Conservation (phyloP, 2,329 filamentous ascomycete genomes). For the Aspergillus transmontanensis region DNA sequence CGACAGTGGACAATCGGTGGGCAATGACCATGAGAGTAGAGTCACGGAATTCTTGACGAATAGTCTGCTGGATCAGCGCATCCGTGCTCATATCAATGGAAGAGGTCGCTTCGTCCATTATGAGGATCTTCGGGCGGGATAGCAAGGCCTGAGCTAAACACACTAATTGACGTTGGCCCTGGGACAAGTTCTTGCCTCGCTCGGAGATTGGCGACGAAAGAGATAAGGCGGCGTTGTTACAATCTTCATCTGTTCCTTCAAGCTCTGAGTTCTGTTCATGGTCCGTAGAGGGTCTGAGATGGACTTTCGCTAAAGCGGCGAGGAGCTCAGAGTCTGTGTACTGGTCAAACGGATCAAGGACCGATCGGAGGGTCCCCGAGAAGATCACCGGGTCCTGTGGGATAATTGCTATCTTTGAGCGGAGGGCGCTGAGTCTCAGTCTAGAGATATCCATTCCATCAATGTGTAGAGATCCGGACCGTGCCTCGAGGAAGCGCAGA, state of each 20-base stretch:
- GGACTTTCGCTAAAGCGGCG: constrained; percentile 69
- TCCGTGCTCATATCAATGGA: constrained; percentile 78
- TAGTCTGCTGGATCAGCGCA: constrained; percentile 69
- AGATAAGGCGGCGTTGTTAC: not conserved
- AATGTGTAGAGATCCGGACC: constrained; percentile 66
- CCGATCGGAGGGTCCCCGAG: constrained; percentile 73
- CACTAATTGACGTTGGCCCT: constrained; percentile 75
- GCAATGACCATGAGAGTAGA: constrained; percentile 73
- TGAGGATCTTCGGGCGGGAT: constrained; percentile 71
- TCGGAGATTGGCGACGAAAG: constrained; percentile 62
- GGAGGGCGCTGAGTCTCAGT: constrained; percentile 68
- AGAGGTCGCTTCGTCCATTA: constrained; percentile 76
- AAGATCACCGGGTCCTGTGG: constrained; percentile 81
- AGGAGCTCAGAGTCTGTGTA: constrained; percentile 69
- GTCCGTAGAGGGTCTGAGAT: constrained; percentile 49
- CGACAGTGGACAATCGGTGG: constrained; percentile 73
- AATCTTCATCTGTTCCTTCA: constrained; percentile 32
- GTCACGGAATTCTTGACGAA: constrained; percentile 68
- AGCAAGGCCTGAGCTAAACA: constrained; percentile 75
- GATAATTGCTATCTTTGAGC: constrained; percentile 75
- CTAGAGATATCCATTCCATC: constrained; percentile 75
- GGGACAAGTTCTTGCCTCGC: constrained; percentile 72
- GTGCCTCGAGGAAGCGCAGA: constrained; percentile 75
- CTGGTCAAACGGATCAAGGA: constrained; percentile 74
- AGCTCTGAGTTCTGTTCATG: constrained; percentile 37